phyloP scores from a whole-genome alignment of 495 filamentous ascomycete genomes.

The Talaromyces borbonicus region DNA sequence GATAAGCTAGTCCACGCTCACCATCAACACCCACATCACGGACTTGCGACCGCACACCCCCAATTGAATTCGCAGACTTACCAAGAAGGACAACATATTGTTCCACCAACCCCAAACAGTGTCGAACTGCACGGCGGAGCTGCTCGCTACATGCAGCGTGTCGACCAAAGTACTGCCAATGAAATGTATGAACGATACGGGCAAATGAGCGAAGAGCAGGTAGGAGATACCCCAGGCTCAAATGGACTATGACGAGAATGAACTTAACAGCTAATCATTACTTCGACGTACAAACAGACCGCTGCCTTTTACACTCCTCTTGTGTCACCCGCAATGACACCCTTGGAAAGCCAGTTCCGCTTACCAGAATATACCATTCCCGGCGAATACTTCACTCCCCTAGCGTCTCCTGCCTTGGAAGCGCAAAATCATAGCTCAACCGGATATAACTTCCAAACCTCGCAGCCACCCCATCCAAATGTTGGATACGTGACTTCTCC shows the following conservation, averaged over 20 bases:
- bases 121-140: constrained; percentile 71
- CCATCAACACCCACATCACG: constrained; percentile 18
- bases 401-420: constrained; percentile 85
- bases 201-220: constrained; percentile 71
- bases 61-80: constrained; percentile 33
- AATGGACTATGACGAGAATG: too few relatives aligned
- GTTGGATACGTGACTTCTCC: constrained; percentile 34
- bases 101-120: constrained; percentile 91
- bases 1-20: constrained; percentile 2
- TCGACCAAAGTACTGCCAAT: constrained; percentile 46
- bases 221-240: too few relatives aligned
- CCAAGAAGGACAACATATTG: constrained; percentile 48
- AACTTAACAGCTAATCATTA: not conserved
- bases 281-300: constrained; percentile 7
- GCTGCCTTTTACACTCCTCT: constrained; percentile 85
- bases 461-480: constrained; percentile 26
- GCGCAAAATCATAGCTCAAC: constrained; percentile 54
- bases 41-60: constrained; percentile 44
- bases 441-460: constrained; percentile 23
- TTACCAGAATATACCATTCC: constrained; percentile 73
- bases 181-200: constrained; percentile 64
- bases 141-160: constrained; percentile 49
- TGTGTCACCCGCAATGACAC: constrained; percentile 89
- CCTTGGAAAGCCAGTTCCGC: constrained; percentile 73
- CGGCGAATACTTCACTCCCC: constrained; percentile 86